phyloP scores from a whole-genome alignment of 257 asterid genomes.

The Solanum medicagineum region DNA sequence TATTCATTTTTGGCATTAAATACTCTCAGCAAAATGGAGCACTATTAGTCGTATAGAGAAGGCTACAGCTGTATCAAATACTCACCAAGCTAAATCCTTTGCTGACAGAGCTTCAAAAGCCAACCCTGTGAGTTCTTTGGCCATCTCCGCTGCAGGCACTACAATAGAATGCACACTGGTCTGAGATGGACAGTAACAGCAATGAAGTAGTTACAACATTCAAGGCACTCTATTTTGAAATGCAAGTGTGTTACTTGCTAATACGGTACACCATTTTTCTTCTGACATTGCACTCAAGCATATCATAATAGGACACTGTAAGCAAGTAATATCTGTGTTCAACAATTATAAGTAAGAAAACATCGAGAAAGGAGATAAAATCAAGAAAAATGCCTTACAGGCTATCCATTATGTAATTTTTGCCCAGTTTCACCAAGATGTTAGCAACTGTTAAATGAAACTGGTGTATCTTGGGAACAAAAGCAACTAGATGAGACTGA shows the following conservation, averaged over 20 bases:
- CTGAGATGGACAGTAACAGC: slow-evolving; percentile 5
- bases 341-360: background rate
- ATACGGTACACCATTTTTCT: background rate
- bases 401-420: background rate
- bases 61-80: background rate
- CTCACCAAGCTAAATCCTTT: slow-evolving; percentile 90
- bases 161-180: slow-evolving; percentile 12
- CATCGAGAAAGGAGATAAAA: background rate
- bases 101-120: slow-evolving; percentile 79
- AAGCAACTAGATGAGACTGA: background rate
- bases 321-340: background rate
- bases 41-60: background rate
- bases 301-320: background rate
- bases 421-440: background rate
- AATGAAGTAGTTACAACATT: background rate
- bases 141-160: slow-evolving; percentile 51
- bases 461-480: background rate
- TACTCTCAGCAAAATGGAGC: background rate
- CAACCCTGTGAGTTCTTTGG: slow-evolving; percentile 49
- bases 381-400: background rate
- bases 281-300: background rate
- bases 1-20: background rate
- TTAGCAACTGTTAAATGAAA: background rate
- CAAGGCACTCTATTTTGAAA: background rate
- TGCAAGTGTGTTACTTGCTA: background rate